Evolutionary conservation across 108 stramenopile genomes (phyloP).

Genomic region (Cylindrotheca closterium): DNA sequence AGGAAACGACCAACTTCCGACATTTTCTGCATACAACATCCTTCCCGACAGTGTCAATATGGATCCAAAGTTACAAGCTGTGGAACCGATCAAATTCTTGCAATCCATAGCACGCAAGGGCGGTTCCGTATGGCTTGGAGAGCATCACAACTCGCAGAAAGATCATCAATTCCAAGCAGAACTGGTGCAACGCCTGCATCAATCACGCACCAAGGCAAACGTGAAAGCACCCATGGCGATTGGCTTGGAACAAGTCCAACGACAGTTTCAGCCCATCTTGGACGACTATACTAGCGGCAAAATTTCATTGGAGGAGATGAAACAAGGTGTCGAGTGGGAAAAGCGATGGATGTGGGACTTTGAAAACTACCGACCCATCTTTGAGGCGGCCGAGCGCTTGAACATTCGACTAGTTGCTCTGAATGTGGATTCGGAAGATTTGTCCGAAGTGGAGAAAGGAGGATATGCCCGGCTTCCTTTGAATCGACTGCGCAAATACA

Average conservation of each 20-base stretch:
- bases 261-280: constrained; percentile 62
- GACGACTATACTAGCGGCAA: constrained; percentile 54
- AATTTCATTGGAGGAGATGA: constrained; percentile 44
- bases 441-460: constrained; percentile 52
- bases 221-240: constrained; percentile 45
- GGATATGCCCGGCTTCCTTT: constrained; percentile 52
- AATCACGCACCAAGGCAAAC: constrained; percentile 18
- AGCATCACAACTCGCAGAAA: constrained; percentile 67
- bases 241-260: constrained; percentile 75
- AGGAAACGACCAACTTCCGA: not conserved
- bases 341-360: constrained; percentile 76
- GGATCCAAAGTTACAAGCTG: constrained; percentile 33
- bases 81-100: constrained; percentile 15
- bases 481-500: constrained; percentile 44
- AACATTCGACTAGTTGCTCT: constrained; percentile 60
- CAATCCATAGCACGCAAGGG: constrained; percentile 4
- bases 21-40: constrained; percentile 32
- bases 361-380: constrained; percentile 56
- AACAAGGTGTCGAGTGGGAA: constrained; percentile 57
- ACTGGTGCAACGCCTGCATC: constrained; percentile 41
- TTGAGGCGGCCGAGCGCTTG: constrained; percentile 45
- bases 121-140: constrained; percentile 63
- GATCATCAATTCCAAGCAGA: constrained; percentile 64
- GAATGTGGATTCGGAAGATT: constrained; percentile 78
- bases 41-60: constrained; percentile 34